Percentiles rank a stretch among this genome's conserved stretches.
phyloP scores from a whole-genome alignment of 805 yeast species.

The Cyberlindnera nakhonratchasimensis region DNA sequence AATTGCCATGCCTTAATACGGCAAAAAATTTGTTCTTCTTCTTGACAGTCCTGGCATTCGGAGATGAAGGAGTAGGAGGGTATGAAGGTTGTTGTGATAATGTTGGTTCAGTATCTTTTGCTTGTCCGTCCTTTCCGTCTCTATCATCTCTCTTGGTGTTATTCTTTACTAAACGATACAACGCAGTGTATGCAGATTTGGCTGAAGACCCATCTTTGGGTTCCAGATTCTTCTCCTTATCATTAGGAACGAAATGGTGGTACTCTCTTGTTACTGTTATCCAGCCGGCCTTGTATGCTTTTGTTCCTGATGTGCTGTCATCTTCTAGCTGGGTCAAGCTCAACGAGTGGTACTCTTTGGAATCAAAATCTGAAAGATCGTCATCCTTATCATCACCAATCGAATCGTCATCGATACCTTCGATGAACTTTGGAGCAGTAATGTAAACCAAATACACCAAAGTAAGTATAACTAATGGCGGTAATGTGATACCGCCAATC shows the following conservation, averaged over 20 bases:
- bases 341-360: slow-evolving; percentile 35
- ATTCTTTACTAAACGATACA: slow-evolving; percentile 52
- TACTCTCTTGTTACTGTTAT: slow-evolving; percentile 79
- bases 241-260: slow-evolving; percentile 40
- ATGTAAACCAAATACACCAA: slow-evolving; percentile 38
- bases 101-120: slow-evolving; percentile 9
- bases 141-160: slow-evolving; percentile 10
- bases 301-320: slow-evolving; percentile 53
- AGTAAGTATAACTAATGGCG: slow-evolving; percentile 51
- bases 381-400: slow-evolving; percentile 26
- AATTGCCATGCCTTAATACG: slow-evolving; percentile 79
- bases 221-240: slow-evolving; percentile 35
- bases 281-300: slow-evolving; percentile 71
- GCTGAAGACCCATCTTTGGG: slow-evolving; percentile 23
- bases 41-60: slow-evolving; percentile 28
- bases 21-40: slow-evolving; percentile 64
- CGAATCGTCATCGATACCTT: slow-evolving; percentile 23
- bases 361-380: slow-evolving; percentile 21
- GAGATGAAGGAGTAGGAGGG: slow-evolving; percentile 1
- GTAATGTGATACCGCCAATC: slow-evolving; percentile 77
- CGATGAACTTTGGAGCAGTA: slow-evolving; percentile 31
- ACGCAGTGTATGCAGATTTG: slow-evolving; percentile 57
- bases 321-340: slow-evolving; percentile 69
- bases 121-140: slow-evolving; percentile 5
- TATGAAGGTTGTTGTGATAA: no score